These are phyloP conservation scores for Orobanche coerulescens DNA, from an alignment of 257 asterid species.

Conservation along the genomic window DNA sequence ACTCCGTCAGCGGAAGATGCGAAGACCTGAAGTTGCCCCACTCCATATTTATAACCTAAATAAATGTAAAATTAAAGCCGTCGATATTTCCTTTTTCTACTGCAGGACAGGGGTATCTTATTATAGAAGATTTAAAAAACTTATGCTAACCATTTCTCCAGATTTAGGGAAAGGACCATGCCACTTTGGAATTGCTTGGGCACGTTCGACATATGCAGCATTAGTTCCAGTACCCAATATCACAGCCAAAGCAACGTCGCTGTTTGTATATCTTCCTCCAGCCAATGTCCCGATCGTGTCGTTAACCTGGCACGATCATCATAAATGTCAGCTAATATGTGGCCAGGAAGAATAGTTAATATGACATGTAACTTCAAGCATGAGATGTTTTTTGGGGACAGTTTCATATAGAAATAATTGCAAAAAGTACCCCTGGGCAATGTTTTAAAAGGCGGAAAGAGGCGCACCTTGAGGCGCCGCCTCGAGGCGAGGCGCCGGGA, in stretches of 20 bases:
- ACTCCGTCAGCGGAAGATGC: conserved; percentile 80
- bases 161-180: conserved; percentile 85
- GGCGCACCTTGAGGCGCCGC: no score
- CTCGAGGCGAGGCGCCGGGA: no score
- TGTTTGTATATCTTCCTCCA: conserved; percentile 64
- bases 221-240: conserved; percentile 91
- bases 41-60: conserved; percentile 90
- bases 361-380: not conserved
- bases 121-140: conserved; percentile 5
- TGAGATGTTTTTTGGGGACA: not conserved
- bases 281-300: conserved; percentile 93
- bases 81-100: not conserved
- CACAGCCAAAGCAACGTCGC: conserved; percentile 63
- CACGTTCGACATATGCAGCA: conserved; percentile 88
- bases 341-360: not conserved
- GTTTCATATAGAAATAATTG: no score
- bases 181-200: conserved; percentile 94
- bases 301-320: conserved; percentile 46
- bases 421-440: no score
- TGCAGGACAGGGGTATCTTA: not conserved
- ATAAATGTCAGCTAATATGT: not conserved
- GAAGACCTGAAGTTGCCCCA: conserved; percentile 95
- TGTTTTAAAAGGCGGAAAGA: no score
- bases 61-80: not conserved
- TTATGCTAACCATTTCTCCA: conserved; percentile 81